Conservation (phyloP, 2,329 filamentous ascomycete species). For the Alternaria viburni region DNA sequence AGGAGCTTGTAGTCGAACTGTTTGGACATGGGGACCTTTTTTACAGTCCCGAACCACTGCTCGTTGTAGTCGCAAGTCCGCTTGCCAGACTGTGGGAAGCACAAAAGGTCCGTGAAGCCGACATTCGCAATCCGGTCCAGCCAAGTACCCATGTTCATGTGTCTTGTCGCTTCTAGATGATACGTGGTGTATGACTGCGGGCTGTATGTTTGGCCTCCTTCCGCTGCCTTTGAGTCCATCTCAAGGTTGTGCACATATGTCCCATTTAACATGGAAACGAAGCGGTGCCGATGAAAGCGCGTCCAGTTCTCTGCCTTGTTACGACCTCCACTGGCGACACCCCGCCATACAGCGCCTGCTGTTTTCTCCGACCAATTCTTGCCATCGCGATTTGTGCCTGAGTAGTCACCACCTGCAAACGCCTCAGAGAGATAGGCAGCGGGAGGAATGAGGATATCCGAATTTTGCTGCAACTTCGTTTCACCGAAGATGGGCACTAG, state of each 20-base stretch:
- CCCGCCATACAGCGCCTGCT: constrained; percentile 55
- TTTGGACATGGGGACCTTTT: constrained; percentile 46
- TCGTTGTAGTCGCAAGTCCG: constrained; percentile 56
- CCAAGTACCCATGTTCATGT: constrained; percentile 49
- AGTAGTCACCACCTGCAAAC: constrained; percentile 44
- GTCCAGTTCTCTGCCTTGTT: constrained; percentile 66
- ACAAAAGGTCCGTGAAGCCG: constrained; percentile 54
- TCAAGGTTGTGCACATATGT: constrained; percentile 63
- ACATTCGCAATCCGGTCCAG: constrained; percentile 49
- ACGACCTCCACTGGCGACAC: constrained; percentile 55
- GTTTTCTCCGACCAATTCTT: constrained; percentile 53
- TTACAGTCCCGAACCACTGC: constrained; percentile 46
- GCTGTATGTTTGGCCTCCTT: constrained; percentile 47
- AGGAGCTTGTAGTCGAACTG: constrained; percentile 68
- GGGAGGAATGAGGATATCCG: constrained; percentile 60
- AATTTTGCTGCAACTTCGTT: constrained; percentile 56
- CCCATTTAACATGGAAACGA: constrained; percentile 74
- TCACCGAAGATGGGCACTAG: constrained; percentile 59
- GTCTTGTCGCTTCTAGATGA: constrained; percentile 38
- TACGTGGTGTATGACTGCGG: constrained; percentile 50
- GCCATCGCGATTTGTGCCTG: constrained; percentile 49
- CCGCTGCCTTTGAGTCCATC: constrained; percentile 15
- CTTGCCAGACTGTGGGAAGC: constrained; percentile 48
- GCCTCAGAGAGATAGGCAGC: constrained; percentile 58
- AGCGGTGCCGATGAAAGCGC: constrained; percentile 76